Evolutionary conservation across 1,139 yeast genomes (phyloP).

Genomic region (Martiniozyma asiatica): DNA sequence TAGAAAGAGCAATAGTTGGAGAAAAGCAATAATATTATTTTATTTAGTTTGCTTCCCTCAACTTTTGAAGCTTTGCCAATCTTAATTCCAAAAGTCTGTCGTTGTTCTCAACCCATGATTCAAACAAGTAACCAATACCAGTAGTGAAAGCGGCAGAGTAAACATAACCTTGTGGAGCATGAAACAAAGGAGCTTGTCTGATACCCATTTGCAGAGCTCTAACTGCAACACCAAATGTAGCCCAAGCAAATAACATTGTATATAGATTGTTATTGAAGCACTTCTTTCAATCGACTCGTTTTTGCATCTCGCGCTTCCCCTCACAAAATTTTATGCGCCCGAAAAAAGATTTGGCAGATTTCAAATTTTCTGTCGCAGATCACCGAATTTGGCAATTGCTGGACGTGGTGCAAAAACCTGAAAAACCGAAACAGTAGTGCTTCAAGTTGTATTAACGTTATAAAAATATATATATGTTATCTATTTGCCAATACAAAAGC

Average conservation of each 20-base stretch:
- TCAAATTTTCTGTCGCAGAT: too few relatives aligned
- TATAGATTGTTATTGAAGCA: background rate
- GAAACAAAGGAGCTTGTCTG: conserved; percentile 25
- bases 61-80: conserved; percentile 23
- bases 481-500: conserved; percentile 87
- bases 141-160: conserved; percentile 30
- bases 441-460: too few relatives aligned
- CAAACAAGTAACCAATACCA: conserved; percentile 26
- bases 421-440: conserved; percentile 4
- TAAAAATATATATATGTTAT: too few relatives aligned
- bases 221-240: conserved; percentile 25
- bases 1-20: too few relatives aligned
- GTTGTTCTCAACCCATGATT: conserved; percentile 25
- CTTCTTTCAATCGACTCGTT: background rate
- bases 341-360: background rate
- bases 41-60: conserved; percentile 19
- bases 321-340: background rate
- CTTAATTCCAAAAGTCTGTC: conserved; percentile 25
- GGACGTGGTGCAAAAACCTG: too few relatives aligned
- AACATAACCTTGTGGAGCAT: conserved; percentile 26
- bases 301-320: background rate
- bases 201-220: conserved; percentile 31
- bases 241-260: conserved; percentile 24
- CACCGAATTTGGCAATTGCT: too few relatives aligned
- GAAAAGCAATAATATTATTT: too few relatives aligned